phyloP scores from a whole-genome alignment of 495 filamentous ascomycete genomes.

The Penicillium goetzii region DNA sequence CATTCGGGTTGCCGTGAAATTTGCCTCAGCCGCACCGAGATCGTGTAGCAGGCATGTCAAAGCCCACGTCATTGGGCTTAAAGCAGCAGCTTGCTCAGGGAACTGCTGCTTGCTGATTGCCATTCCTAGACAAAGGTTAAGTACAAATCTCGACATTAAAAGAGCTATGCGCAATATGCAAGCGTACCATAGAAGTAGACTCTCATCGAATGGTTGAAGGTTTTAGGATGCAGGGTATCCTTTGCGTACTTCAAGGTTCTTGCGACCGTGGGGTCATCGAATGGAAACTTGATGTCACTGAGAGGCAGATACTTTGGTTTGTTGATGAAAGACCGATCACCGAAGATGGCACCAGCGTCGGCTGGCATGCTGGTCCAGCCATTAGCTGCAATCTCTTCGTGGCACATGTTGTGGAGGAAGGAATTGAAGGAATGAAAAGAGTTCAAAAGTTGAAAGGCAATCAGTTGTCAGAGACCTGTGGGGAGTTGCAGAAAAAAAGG shows the following conservation, averaged over 20 bases:
- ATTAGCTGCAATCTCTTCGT: slow-evolving; percentile 29
- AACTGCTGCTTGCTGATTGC: slow-evolving; percentile 36
- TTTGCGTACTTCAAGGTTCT: slow-evolving; percentile 32
- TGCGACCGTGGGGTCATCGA: slow-evolving; percentile 26
- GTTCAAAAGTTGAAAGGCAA: neutral
- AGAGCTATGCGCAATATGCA: neutral
- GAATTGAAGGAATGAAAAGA: neutral
- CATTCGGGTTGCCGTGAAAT: slow-evolving; percentile 59
- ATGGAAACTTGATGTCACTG: slow-evolving; percentile 31
- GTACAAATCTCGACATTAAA: neutral
- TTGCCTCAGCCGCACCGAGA: slow-evolving; percentile 65
- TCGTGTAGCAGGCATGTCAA: slow-evolving; percentile 73
- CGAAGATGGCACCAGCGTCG: slow-evolving; percentile 35
- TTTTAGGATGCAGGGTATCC: slow-evolving; percentile 40
- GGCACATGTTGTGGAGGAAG: slow-evolving; percentile 26
- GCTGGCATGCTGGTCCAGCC: slow-evolving; percentile 36
- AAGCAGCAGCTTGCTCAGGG: slow-evolving; percentile 20
- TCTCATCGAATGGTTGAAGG: slow-evolving; percentile 75
- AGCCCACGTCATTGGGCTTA: slow-evolving; percentile 50
- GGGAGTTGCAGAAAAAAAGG: neutral
- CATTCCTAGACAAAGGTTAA: slow-evolving; percentile 25
- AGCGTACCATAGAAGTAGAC: slow-evolving; percentile 68
- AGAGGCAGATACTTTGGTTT: slow-evolving; percentile 18
- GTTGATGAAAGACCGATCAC: slow-evolving; percentile 28
- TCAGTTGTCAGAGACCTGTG: too few species aligned